Conservation (phyloP, 768 basidiomycete genomes). For the Pisolithus microcarpus region DNA sequence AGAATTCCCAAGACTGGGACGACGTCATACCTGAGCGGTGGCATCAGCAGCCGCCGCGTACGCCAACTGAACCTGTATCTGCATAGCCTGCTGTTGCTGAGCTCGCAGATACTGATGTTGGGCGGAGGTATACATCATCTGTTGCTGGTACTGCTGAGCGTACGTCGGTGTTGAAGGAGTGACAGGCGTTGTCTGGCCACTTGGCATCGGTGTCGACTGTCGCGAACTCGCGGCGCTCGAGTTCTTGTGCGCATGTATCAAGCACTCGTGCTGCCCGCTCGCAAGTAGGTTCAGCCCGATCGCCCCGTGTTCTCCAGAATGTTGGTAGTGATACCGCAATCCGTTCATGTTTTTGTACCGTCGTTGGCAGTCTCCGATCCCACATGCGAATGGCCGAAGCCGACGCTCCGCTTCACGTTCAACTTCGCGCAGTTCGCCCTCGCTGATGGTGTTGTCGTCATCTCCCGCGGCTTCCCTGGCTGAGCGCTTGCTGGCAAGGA, state of each 20-base stretch:
- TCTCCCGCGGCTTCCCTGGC: slow-evolving; percentile 36
- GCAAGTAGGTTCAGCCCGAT: slow-evolving; percentile 81
- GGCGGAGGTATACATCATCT: slow-evolving; percentile 31
- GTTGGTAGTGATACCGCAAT: slow-evolving; percentile 91
- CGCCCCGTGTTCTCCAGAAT: slow-evolving; percentile 91
- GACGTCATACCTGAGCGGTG: not conserved
- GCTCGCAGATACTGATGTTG: slow-evolving; percentile 32
- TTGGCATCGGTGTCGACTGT: slow-evolving; percentile 26
- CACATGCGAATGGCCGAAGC: slow-evolving; percentile 81
- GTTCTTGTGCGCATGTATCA: slow-evolving; percentile 29
- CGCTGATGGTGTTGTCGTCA: slow-evolving; percentile 39
- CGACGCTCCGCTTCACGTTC: slow-evolving; percentile 81
- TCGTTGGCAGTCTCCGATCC: slow-evolving; percentile 78
- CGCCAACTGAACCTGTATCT: slow-evolving; percentile 13
- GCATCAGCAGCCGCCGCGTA: not conserved
- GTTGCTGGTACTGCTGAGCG: slow-evolving; percentile 30
- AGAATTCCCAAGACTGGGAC: not conserved
- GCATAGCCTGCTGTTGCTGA: slow-evolving; percentile 28
- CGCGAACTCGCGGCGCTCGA: slow-evolving; percentile 25
- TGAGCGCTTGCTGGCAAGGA: slow-evolving; percentile 47
- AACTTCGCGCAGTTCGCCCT: slow-evolving; percentile 61
- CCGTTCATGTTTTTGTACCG: slow-evolving; percentile 99
- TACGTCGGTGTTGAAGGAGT: slow-evolving; percentile 26
- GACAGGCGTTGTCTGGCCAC: slow-evolving; percentile 27
- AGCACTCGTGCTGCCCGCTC: slow-evolving; percentile 57